Percentiles rank a stretch among this genome's conserved stretches.
Conservation (phyloP, 306 rosid genomes). For the Cyamopsis tetragonoloba region DNA sequence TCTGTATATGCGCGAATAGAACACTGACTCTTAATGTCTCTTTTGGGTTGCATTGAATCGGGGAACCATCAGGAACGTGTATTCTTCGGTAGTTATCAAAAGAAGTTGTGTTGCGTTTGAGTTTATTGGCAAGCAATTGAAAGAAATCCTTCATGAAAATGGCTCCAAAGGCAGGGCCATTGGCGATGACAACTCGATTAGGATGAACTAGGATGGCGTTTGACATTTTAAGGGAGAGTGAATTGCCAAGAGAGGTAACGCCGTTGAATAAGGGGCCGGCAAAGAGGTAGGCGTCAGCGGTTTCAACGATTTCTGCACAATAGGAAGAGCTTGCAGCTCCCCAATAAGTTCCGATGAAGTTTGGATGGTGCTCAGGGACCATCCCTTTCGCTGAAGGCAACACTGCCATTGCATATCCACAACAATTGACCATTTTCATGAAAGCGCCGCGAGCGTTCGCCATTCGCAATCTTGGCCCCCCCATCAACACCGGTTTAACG, state of each 20-base stretch:
- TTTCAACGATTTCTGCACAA: constrained; percentile 18
- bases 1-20: constrained; percentile 3
- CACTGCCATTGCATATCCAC: constrained; percentile 1
- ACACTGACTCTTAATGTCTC: constrained; percentile 10
- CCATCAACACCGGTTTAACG: constrained; percentile 18
- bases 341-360: constrained; percentile 26
- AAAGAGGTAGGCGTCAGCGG: constrained; percentile 16
- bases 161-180: constrained; percentile 1
- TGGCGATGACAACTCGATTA: constrained; percentile 1
- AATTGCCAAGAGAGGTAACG: neutral
- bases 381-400: constrained; percentile 27
- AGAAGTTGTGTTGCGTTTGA: constrained; percentile 10
- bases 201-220: constrained; percentile 4
- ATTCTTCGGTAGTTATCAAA: constrained; percentile 3
- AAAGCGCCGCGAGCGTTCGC: constrained; percentile 9
- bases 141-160: constrained; percentile 19
- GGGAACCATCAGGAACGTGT: neutral
- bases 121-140: neutral
- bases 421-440: constrained; percentile 14
- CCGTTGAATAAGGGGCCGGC: constrained; percentile 31
- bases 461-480: constrained; percentile 6
- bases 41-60: neutral
- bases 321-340: constrained; percentile 13
- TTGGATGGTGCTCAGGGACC: constrained; percentile 16
- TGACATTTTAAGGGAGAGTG: neutral